Evolutionary conservation across 2,329 filamentous ascomycete genomes (phyloP).

Genomic region (Ceratocystis diversiconidia): DNA sequence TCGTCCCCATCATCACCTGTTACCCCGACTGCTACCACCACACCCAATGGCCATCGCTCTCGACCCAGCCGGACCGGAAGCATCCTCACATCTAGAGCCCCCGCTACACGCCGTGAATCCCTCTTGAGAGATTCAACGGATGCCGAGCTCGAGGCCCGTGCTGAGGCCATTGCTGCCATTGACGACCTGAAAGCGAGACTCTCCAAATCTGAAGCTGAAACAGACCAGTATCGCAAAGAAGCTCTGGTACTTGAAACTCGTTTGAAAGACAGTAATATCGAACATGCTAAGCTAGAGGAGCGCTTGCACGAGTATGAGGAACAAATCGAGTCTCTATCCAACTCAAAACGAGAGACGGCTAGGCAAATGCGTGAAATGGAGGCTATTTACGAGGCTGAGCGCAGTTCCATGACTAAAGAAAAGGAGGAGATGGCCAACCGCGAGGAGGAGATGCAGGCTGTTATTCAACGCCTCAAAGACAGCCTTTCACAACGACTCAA

Average conservation of each 20-base stretch:
- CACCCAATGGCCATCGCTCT: slow-evolving; percentile 33
- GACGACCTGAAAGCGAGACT: slow-evolving; percentile 76
- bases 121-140: slow-evolving; percentile 30
- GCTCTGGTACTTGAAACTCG: slow-evolving; percentile 69
- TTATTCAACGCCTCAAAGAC: slow-evolving; percentile 87
- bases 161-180: slow-evolving; percentile 62
- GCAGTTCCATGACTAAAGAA: slow-evolving; percentile 74
- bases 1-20: slow-evolving; percentile 27
- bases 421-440: slow-evolving; percentile 74
- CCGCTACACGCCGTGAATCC: slow-evolving; percentile 45
- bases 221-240: slow-evolving; percentile 73
- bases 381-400: slow-evolving; percentile 80
- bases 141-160: slow-evolving; percentile 58
- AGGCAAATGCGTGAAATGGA: slow-evolving; percentile 84
- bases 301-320: slow-evolving; percentile 75
- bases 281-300: slow-evolving; percentile 80
- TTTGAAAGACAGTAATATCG: slow-evolving; percentile 68
- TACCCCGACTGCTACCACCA: slow-evolving; percentile 17
- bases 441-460: slow-evolving; percentile 80
- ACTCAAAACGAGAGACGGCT: slow-evolving; percentile 70
- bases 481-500: slow-evolving; percentile 61
- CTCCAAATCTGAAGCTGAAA: slow-evolving; percentile 61
- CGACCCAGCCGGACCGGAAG: slow-evolving; percentile 46
- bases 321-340: slow-evolving; percentile 63
- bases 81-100: slow-evolving; percentile 61